Conservation (phyloP, 495 filamentous ascomycete species). For the Annulohypoxylon stygium region DNA sequence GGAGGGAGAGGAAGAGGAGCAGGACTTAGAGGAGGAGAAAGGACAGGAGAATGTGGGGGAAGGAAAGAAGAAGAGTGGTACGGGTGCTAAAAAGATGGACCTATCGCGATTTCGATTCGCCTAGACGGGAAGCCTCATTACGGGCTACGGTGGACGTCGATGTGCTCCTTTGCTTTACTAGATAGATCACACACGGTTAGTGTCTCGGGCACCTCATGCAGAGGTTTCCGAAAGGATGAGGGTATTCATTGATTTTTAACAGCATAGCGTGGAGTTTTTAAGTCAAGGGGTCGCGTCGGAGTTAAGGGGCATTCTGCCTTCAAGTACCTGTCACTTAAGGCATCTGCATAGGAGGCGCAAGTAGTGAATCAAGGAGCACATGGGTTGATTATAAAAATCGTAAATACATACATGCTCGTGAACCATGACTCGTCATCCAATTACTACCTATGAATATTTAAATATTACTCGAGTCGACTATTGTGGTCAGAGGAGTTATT, state of each 20-base stretch:
- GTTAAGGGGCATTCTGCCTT: conserved; percentile 16
- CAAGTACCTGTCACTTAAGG: neutral
- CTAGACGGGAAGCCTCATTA: conserved; percentile 14
- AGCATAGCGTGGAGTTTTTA: conserved; percentile 44
- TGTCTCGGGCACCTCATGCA: neutral
- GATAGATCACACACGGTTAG: neutral
- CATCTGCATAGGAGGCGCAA: neutral
- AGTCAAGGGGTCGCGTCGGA: neutral
- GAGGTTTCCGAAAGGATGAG: neutral
- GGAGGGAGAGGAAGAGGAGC: conserved; percentile 63
- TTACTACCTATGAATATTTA: neutral
- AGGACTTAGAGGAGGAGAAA: conserved; percentile 38
- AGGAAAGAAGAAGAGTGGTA: conserved; percentile 30
- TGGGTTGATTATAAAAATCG: neutral
- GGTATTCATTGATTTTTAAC: neutral
- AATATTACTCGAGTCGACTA: neutral
- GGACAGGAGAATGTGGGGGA: conserved; percentile 37
- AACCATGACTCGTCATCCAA: neutral
- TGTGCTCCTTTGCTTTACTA: neutral
- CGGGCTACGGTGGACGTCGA: neutral
- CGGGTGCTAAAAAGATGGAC: conserved; percentile 60
- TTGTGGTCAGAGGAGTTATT: neutral
- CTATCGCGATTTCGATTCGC: conserved; percentile 69
- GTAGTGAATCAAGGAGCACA: neutral
- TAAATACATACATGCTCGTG: neutral